Base-by-base conservation (phyloP, 2,329 filamentous ascomycete species). In the Colletotrichum chlorophyti region DNA sequence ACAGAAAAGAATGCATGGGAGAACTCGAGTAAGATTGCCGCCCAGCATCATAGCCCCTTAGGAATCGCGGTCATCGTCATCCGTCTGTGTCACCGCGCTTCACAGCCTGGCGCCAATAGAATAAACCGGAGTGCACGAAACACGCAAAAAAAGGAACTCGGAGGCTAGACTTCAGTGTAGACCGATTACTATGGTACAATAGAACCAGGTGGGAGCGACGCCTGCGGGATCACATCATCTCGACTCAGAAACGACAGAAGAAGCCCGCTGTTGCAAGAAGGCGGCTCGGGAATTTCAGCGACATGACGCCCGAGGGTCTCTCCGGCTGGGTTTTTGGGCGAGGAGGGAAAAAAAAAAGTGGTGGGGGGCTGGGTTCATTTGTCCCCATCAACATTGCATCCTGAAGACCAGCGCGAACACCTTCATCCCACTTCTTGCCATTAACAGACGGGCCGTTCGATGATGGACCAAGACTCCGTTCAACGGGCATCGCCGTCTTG, bases 401-500 rank as follows among this genome's bases (percentile, higher is more conserved):
- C 19, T 9, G 29, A 1, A 14, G 19, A 19, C 27, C 19, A n/a
- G n/a, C 21, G 26, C 29, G 14, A 45, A 35, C 14, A 24, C 31
- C 24, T 26, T 34, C 14, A 11, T 34, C 17, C 15, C 38, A 24
- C 7, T 27, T 23, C 24, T 37, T 42, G 37, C 35, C 34, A 35
- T 24, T 10, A 11, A 41, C 40, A 24, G 32, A 23, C 31, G 41
- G 50, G 42, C 29, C 55, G 41, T 42, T 29, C 35, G 49, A 55
- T 32, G 29, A 37, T 15, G 37, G 21, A 29, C 45, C 32, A 32
- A 27, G 31, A 27, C 37, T 35, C 55, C 35, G 26, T 34, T 15
- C 21, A 21, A 49, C 50, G 50, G 37, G 48, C 42, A 41, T 59
- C 23, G 27, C 55, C 50, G 55, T 50, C 10, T 29, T 47, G 26